Conservation (phyloP, 78 protist species). For the Monosiga brevicollis region DNA sequence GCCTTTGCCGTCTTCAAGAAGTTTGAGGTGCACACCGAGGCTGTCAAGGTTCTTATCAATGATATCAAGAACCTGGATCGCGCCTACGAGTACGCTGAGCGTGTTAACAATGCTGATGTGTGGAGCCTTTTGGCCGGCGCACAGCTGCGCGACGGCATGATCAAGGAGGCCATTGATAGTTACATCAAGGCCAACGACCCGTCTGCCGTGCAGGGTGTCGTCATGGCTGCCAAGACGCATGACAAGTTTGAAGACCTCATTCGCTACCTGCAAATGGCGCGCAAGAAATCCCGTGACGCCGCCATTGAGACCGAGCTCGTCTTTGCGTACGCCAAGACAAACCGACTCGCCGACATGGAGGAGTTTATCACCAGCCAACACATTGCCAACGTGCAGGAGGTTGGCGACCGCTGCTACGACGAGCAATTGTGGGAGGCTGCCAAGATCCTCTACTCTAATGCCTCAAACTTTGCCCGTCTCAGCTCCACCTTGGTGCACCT, state of each 20-base stretch:
- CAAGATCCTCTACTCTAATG: constrained; percentile 79
- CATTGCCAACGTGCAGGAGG: constrained; percentile 46
- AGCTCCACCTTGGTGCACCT: constrained; percentile 87
- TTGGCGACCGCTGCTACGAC: constrained; percentile 95
- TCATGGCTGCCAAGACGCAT: constrained; percentile 48
- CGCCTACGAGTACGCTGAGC: constrained; percentile 93
- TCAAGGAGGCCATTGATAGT: constrained; percentile 64
- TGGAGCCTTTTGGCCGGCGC: constrained; percentile 87
- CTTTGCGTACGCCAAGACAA: constrained; percentile 86
- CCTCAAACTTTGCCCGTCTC: constrained; percentile 79
- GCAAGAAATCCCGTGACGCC: constrained; percentile 78
- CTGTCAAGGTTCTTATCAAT: constrained; percentile 86
- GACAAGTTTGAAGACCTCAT: constrained; percentile 63
- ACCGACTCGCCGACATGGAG: constrained; percentile 91
- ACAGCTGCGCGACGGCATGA: constrained; percentile 67
- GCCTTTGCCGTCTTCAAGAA: constrained; percentile 96
- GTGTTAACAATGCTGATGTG: constrained; percentile 75
- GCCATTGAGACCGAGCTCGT: constrained; percentile 90
- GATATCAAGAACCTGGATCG: constrained; percentile 71
- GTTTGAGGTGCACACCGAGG: constrained; percentile 73
- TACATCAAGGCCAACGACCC: constrained; percentile 84
- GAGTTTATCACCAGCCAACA: constrained; percentile 89
- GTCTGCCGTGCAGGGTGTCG: constrained; percentile 10
- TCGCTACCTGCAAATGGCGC: constrained; percentile 84
- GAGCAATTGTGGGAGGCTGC: constrained; percentile 92